Evolutionary conservation across 1,284 basidiomycete species (phyloP).

Genomic region (Grifola frondosa): DNA sequence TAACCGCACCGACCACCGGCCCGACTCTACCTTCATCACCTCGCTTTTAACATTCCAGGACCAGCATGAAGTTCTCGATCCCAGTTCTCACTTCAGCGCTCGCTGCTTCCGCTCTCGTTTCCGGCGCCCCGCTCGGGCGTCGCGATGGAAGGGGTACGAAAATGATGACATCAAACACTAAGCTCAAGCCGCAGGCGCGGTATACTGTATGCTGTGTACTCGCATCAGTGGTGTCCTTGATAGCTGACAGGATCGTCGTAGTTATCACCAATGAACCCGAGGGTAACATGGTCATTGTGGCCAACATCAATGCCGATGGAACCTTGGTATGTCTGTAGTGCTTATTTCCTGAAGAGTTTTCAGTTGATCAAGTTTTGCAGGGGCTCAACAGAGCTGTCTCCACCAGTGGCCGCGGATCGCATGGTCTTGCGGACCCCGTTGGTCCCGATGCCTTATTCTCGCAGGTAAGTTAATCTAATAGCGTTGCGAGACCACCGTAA

Average conservation of each 20-base stretch:
- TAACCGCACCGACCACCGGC: no score
- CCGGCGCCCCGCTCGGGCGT: constrained; percentile 11
- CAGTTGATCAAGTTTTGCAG: constrained; percentile 7
- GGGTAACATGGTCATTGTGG: constrained; percentile 23
- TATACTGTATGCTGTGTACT: constrained; percentile 13
- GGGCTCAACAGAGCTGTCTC: constrained; percentile 26
- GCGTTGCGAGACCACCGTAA: neutral
- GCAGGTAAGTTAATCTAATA: constrained; percentile 24
- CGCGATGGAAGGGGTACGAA: constrained; percentile 5
- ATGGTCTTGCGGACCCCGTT: constrained; percentile 33
- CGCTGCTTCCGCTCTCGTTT: constrained; percentile 8
- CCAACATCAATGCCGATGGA: constrained; percentile 20
- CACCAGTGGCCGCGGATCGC: constrained; percentile 41
- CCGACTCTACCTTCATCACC: neutral
- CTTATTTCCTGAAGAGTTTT: neutral
- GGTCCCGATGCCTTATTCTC: constrained; percentile 48
- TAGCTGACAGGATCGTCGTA: constrained; percentile 1
- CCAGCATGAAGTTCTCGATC: constrained; percentile 16
- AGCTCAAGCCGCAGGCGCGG: constrained; percentile 14
- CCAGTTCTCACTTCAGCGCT: constrained; percentile 12
- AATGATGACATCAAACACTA: constrained; percentile 12
- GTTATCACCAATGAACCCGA: constrained; percentile 24
- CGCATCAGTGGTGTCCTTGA: neutral
- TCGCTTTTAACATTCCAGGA: constrained; percentile 8
- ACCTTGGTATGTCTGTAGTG: constrained; percentile 13